Evolutionary conservation across 768 basidiomycete genomes (phyloP), one percentile per base, ranked within the genome.

Genomic region (Pleurotus pulmonarius): DNA sequence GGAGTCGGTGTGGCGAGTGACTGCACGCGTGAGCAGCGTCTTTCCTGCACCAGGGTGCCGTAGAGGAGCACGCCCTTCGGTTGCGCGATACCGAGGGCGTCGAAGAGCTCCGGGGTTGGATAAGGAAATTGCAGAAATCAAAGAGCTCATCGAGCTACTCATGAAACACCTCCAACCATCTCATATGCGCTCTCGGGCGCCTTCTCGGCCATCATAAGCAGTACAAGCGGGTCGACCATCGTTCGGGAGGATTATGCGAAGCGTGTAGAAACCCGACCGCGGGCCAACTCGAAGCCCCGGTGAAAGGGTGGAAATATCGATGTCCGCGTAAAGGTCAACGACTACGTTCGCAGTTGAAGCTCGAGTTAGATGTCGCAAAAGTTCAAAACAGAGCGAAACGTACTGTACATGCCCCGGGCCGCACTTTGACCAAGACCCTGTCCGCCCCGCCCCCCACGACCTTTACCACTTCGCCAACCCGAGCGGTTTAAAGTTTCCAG

Each of bases 391-490:
- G 34, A n/a, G 49, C 20, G 15, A 34, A 40, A 82, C 92, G 65
- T 61, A 98, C 95, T 96, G 76, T 98, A n/a, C n/a, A n/a, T 98
- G 84, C 97, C 76, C 98, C 95, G 0, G 95, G 96, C 69, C 98
- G 95, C 4, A 98, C 94, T 70, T 99, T 98, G 60, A 99, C 95
- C 43, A 98, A 75, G 13, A 98, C 95, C 73, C 97, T 98, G 71
- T 87, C 98, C n/a, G n/a, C n/a, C n/a, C n/a, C n/a, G n/a, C 88
- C 98, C 98, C 95, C 94, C 97, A 98, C 98, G 5, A 97, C 89
- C 73, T 96, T 98, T 62, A 98, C 88, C 9, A 98, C 86, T 72
- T 98, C 96, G 5, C 96, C n/a, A n/a, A n/a, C n/a, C n/a, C n/a
- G n/a, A n/a, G n/a, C n/a, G n/a, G n/a, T n/a, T n/a, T n/a, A n/a